These are phyloP conservation scores for Dactylonectria estremocensis DNA, from an alignment of 2,329 filamentous ascomycete species.

Conservation along the genomic window DNA sequence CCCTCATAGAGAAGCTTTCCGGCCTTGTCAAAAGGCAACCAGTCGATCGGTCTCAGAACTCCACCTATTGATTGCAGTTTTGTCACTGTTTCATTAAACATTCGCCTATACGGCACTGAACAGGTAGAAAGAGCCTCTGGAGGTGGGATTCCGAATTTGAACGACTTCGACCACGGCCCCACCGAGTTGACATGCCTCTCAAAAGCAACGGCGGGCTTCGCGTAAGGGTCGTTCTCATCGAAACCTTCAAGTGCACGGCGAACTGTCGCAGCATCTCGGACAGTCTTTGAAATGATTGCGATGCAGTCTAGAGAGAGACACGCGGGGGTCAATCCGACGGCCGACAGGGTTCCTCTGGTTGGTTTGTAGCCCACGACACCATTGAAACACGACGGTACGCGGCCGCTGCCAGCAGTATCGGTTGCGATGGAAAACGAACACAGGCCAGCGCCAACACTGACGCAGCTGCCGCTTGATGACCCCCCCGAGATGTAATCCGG, in stretches of 20 bases:
- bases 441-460: conserved; percentile 67
- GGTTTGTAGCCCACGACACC: conserved; percentile 67
- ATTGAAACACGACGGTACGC: conserved; percentile 69
- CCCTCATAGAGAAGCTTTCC: conserved; percentile 68
- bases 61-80: conserved; percentile 19
- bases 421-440: conserved; percentile 71
- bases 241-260: conserved; percentile 61
- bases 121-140: conserved; percentile 55
- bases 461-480: conserved; percentile 69
- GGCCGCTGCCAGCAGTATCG: conserved; percentile 65
- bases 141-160: conserved; percentile 67
- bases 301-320: conserved; percentile 69
- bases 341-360: conserved; percentile 64
- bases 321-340: conserved; percentile 64
- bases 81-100: conserved; percentile 52
- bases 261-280: conserved; percentile 63
- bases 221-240: conserved; percentile 64
- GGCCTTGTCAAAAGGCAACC: conserved; percentile 63
- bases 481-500: conserved; percentile 59
- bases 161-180: conserved; percentile 39
- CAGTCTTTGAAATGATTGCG: conserved; percentile 62
- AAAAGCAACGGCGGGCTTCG: conserved; percentile 66
- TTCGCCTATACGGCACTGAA: conserved; percentile 49
- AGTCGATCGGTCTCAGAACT: conserved; percentile 57
- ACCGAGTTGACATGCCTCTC: conserved; percentile 54